Evolutionary conservation across 371 early-diverging fungal genomes (phyloP), one percentile per base, ranked within the genome.

Genomic region (Mucor sp.): DNA sequence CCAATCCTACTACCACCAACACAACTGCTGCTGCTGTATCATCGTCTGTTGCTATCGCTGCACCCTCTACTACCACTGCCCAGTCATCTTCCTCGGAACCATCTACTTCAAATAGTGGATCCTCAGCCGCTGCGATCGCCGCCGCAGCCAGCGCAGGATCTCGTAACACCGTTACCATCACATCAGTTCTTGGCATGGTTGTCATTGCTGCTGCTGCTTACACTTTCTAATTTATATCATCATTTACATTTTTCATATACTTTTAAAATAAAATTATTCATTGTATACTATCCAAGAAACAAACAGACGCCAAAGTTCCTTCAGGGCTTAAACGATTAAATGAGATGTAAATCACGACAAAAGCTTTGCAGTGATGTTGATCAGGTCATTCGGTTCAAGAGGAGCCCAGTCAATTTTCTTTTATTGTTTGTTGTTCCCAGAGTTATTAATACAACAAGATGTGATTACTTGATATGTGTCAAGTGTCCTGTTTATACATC

Each of bases 1-100:
- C 85, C 50, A 57, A 28, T 19, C 21, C 23, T 14, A 37, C 60
- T 25, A 25, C 28, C 37, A 25, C 28, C 37, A 48, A 30, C 37
- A 50, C 17, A 37, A 30, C 48, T n/a, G 30, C 41, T n/a, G 19
- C 41, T n/a, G 19, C 9, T 47, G 48, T n/a, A 23, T 41, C 48
- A 6, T 32, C 59, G 35, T 27, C 32, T 32, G 15, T 35, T 48
- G 27, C 17, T 21, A 9, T 39, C 35, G 11, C 56, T 14, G 28
- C 60, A 19, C 5, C 59, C 4, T 17, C 59, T 19, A 58, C 65
- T 8, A 35, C n/a, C n/a, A n/a, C n/a, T n/a, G 59, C 17, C 5
- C 8, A 58, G 9, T 19, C n/a, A 6, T n/a, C 39, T 39, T 32
- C 27, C 39, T 57, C 57, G 11, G 0, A 23, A 27, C 8, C 27